A percentile compares a stretch with the other conserved stretches of the same genome.
Evolutionary conservation across 1,139 yeast genomes (phyloP).

Genomic region (Kurtzmaniella quercitrusa): DNA sequence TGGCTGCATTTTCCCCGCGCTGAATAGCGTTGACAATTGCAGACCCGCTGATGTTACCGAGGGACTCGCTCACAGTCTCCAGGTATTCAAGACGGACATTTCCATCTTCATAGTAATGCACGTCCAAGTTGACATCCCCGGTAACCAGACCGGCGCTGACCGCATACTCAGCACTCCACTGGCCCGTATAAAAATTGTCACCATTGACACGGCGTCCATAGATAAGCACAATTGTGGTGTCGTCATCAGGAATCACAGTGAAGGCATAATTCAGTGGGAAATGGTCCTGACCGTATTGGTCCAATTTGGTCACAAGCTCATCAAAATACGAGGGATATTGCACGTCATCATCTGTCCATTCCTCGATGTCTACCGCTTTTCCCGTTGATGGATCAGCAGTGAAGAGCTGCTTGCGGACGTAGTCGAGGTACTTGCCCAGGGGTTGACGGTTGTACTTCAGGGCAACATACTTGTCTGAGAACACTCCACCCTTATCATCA

Average conservation of each 20-base stretch:
- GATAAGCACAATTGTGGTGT: slow-evolving; percentile 43
- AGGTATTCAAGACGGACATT: slow-evolving; percentile 73
- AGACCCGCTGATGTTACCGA: slow-evolving; percentile 15
- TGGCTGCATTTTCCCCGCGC: slow-evolving; percentile 56
- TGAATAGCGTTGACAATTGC: slow-evolving; percentile 51
- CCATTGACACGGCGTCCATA: slow-evolving; percentile 74
- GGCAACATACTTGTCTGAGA: slow-evolving; percentile 31
- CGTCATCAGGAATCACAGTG: slow-evolving; percentile 33
- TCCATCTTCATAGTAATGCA: slow-evolving; percentile 95
- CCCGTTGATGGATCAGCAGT: slow-evolving; percentile 53
- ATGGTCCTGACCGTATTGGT: slow-evolving; percentile 41
- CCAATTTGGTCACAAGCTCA: slow-evolving; percentile 26
- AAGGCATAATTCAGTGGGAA: slow-evolving; percentile 53
- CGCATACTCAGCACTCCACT: slow-evolving; percentile 72
- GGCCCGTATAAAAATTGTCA: slow-evolving; percentile 83
- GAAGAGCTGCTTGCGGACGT: slow-evolving; percentile 44
- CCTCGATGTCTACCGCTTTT: slow-evolving; percentile 50
- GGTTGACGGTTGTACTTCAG: slow-evolving; percentile 29
- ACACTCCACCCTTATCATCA: slow-evolving; percentile 25
- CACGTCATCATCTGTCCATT: slow-evolving; percentile 15
- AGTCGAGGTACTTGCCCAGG: slow-evolving; percentile 38
- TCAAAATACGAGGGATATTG: slow-evolving; percentile 27
- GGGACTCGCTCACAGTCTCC: slow-evolving; percentile 29
- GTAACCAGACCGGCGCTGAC: slow-evolving; percentile 31
- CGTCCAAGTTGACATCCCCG: slow-evolving; percentile 64